phyloP scores from a whole-genome alignment of 2,329 filamentous ascomycete species.

The Fusarium nygamai region DNA sequence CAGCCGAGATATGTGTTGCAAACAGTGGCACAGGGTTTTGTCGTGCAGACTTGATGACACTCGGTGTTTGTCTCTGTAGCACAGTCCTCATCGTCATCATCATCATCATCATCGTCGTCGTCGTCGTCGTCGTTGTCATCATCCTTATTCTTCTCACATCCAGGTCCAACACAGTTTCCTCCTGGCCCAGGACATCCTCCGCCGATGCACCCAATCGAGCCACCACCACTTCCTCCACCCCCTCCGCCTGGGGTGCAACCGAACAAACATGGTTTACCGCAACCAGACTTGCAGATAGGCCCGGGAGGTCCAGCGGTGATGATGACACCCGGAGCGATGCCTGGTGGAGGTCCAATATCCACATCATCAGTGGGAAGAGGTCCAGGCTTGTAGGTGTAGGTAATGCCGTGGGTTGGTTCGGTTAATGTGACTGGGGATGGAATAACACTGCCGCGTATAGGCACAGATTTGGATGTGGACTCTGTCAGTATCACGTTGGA shows the following conservation, averaged over 20 bases:
- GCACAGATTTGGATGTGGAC: neutral
- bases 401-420: slow-evolving; percentile 12
- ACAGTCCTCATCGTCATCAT: slow-evolving; percentile 8
- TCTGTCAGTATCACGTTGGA: slow-evolving; percentile 15
- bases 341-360: slow-evolving; percentile 11
- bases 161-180: slow-evolving; percentile 11
- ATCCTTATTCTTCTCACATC: neutral
- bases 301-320: slow-evolving; percentile 3
- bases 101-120: neutral
- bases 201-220: slow-evolving; percentile 3
- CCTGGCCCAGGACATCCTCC: slow-evolving; percentile 5
- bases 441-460: slow-evolving; percentile 10
- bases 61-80: slow-evolving; percentile 24
- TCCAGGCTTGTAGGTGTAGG: slow-evolving; percentile 12
- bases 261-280: slow-evolving; percentile 8
- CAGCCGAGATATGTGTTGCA: slow-evolving; percentile 22
- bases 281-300: slow-evolving; percentile 8
- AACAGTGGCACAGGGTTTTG: slow-evolving; percentile 1
- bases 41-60: slow-evolving; percentile 20
- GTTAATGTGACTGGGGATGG: slow-evolving; percentile 11
- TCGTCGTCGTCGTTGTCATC: neutral
- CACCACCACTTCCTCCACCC: slow-evolving; percentile 5
- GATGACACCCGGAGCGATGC: slow-evolving; percentile 5
- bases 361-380: slow-evolving; percentile 4
- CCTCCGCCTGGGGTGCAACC: slow-evolving; percentile 1